phyloP scores from a whole-genome alignment of 805 yeast species.

The Saturnispora mendoncae region DNA sequence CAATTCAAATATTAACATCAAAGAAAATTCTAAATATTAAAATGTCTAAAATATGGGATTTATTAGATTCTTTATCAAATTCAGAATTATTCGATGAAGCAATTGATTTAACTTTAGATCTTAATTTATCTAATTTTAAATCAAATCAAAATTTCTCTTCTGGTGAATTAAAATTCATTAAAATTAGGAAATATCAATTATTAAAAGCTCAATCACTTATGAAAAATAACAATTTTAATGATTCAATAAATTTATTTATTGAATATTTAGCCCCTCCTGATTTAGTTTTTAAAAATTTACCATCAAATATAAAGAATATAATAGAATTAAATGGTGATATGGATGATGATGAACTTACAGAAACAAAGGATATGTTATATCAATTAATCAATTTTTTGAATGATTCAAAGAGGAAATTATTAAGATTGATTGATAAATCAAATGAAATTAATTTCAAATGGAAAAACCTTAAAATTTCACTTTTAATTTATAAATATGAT shows the following conservation, averaged over 20 bases:
- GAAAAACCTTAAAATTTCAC: slow-evolving; percentile 38
- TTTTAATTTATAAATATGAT: slow-evolving; percentile 29
- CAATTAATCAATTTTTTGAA: slow-evolving; percentile 40
- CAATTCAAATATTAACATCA: slow-evolving; percentile 17
- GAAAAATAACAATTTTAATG: slow-evolving; percentile 24
- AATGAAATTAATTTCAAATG: slow-evolving; percentile 31
- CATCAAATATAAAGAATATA: slow-evolving; percentile 21
- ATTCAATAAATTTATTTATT: slow-evolving; percentile 38
- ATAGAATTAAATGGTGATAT: slow-evolving; percentile 2
- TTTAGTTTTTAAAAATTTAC: slow-evolving; percentile 39
- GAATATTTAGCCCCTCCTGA: slow-evolving; percentile 55
- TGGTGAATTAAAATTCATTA: slow-evolving; percentile 26
- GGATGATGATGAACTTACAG: neutral
- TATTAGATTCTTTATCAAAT: slow-evolving; percentile 24
- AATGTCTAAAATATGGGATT: neutral
- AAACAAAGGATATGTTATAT: slow-evolving; percentile 14
- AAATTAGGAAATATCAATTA: slow-evolving; percentile 37
- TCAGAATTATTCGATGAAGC: slow-evolving; percentile 33
- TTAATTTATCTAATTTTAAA: slow-evolving; percentile 20
- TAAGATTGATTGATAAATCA: slow-evolving; percentile 31
- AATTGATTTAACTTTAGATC: slow-evolving; percentile 32
- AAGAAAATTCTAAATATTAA: too few relatives aligned
- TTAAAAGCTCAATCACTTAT: slow-evolving; percentile 29
- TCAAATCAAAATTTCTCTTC: slow-evolving; percentile 13
- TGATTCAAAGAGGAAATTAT: slow-evolving; percentile 43